Evolutionary conservation across 2,329 filamentous ascomycete species (phyloP).

Genomic region (Colletotrichum ledebouriae): DNA sequence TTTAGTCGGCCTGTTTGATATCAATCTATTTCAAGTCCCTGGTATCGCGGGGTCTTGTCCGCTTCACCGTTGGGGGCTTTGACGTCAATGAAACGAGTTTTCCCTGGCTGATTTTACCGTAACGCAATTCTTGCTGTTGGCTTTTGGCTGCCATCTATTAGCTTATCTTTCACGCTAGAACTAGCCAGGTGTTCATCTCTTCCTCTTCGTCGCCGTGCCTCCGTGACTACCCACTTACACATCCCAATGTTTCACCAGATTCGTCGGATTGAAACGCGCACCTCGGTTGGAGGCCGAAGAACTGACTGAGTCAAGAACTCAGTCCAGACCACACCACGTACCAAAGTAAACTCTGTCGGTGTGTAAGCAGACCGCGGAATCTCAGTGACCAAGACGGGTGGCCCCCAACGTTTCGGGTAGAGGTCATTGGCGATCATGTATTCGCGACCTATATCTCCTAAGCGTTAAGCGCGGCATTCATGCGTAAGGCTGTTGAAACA

Average conservation of each 20-base stretch:
- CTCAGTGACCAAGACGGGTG: not conserved
- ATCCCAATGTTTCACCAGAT: not conserved
- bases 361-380: not conserved
- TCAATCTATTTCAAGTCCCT: not conserved
- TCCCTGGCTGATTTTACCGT: no score
- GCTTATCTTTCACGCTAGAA: no score
- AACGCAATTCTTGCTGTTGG: no score
- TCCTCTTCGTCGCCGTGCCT: not conserved
- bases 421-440: slow-evolving; percentile 11
- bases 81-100: not conserved
- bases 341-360: slow-evolving; percentile 10
- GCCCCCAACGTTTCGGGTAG: not conserved
- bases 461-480: slow-evolving; percentile 10
- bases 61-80: not conserved
- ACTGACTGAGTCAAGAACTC: slow-evolving; percentile 14
- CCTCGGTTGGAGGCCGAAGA: not conserved
- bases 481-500: not conserved
- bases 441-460: slow-evolving; percentile 3
- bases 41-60: not conserved
- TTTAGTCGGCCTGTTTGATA: not conserved
- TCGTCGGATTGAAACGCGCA: slow-evolving; percentile 8
- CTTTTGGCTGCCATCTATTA: no score
- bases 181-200: slow-evolving; percentile 1
- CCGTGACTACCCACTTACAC: not conserved
- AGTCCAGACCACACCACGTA: slow-evolving; percentile 5